A percentile compares a stretch with the other conserved stretches of the same genome.
phyloP scores from a whole-genome alignment of 2,329 filamentous ascomycete genomes.

The Aspergillus terreus region DNA sequence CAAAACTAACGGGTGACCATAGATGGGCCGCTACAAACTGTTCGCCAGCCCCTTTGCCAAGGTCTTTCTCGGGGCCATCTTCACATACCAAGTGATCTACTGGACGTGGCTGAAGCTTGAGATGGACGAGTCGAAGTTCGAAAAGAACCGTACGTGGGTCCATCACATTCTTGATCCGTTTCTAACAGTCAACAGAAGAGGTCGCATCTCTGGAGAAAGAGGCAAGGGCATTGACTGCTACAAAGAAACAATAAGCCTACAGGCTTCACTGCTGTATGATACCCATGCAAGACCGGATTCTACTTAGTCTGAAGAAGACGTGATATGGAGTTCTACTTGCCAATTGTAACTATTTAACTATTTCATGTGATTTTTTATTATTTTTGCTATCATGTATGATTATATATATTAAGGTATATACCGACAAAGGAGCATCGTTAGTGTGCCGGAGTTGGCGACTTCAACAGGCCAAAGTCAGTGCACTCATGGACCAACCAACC shows the following conservation, averaged over 20 bases:
- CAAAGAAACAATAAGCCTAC: slow-evolving; percentile 19
- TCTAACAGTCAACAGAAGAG: slow-evolving; percentile 24
- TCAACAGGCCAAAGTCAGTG: too few relatives aligned
- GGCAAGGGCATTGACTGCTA: slow-evolving; percentile 29
- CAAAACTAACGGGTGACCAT: background rate
- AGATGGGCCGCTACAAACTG: slow-evolving; percentile 39
- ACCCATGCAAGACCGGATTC: background rate
- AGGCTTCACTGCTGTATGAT: background rate
- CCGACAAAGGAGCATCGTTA: too few relatives aligned
- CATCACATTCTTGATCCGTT: background rate
- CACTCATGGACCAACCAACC: too few relatives aligned
- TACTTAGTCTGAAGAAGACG: background rate
- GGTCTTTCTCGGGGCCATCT: slow-evolving; percentile 46
- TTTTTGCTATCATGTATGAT: background rate
- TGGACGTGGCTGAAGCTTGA: slow-evolving; percentile 48
- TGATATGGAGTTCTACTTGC: background rate
- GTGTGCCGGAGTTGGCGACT: too few relatives aligned
- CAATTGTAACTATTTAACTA: background rate
- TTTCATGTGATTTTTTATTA: background rate
- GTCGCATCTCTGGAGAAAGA: slow-evolving; percentile 33
- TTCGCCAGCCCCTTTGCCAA: slow-evolving; percentile 45
- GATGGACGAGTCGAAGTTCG: slow-evolving; percentile 41
- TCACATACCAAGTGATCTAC: slow-evolving; percentile 48
- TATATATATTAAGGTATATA: background rate
- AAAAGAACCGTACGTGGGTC: slow-evolving; percentile 36